These are phyloP conservation scores for Amyloporia xantha DNA, from an alignment of 768 basidiomycete genomes.

Conservation along the genomic window DNA sequence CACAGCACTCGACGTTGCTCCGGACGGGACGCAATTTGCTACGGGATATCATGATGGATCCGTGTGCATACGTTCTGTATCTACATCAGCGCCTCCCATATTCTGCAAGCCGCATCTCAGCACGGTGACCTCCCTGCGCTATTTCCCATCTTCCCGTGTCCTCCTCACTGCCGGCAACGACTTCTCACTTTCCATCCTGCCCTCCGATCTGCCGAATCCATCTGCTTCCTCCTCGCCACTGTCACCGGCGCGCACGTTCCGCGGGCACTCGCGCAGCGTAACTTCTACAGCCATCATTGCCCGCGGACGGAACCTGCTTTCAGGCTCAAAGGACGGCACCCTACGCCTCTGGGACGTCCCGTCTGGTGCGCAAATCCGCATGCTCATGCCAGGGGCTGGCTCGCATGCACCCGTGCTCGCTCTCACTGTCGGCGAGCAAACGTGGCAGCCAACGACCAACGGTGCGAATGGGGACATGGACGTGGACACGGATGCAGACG, in stretches of 20 bases:
- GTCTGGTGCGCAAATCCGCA: slow-evolving; percentile 39
- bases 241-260: slow-evolving; percentile 50
- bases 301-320: slow-evolving; percentile 60
- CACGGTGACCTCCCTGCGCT: slow-evolving; percentile 48
- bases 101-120: slow-evolving; percentile 42
- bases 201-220: slow-evolving; percentile 39
- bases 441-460: too few relatives aligned
- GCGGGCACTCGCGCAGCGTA: slow-evolving; percentile 58
- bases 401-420: slow-evolving; percentile 36
- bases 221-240: slow-evolving; percentile 15
- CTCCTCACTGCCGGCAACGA: slow-evolving; percentile 65
- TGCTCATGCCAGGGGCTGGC: slow-evolving; percentile 30
- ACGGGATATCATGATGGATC: slow-evolving; percentile 57
- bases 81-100: slow-evolving; percentile 15
- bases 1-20: slow-evolving; percentile 56
- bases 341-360: slow-evolving; percentile 71
- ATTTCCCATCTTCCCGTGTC: slow-evolving; percentile 69
- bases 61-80: slow-evolving; percentile 41
- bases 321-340: slow-evolving; percentile 61
- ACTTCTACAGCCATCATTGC: slow-evolving; percentile 60
- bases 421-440: slow-evolving; percentile 37
- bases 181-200: slow-evolving; percentile 58
- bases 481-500: background rate
- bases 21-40: slow-evolving; percentile 51
- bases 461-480: slow-evolving; percentile 17